Evolutionary conservation across 2,329 filamentous ascomycete genomes (phyloP).

Genomic region (Arthrobotrys musiformis): DNA sequence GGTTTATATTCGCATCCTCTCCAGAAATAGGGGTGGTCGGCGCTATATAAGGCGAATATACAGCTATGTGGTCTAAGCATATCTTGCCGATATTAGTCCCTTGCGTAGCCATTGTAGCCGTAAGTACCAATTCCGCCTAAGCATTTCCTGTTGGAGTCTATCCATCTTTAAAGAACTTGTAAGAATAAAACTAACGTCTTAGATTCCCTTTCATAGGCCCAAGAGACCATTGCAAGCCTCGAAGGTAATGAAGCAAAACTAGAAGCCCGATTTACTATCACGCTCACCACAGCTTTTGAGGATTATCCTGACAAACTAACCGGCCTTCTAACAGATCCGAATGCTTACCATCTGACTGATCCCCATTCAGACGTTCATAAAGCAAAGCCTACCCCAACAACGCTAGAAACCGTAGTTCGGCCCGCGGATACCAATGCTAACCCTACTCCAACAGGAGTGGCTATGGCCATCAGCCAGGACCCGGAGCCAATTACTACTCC

Average conservation of each 20-base stretch:
- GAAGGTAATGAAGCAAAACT: neutral
- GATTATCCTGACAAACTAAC: neutral
- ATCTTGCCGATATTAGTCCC: neutral
- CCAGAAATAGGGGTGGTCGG: no score
- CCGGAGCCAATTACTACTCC: neutral
- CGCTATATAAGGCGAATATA: neutral
- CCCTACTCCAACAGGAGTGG: neutral
- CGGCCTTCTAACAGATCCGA: neutral
- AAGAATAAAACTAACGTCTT: neutral
- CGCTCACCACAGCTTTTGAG: neutral
- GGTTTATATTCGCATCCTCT: no score
- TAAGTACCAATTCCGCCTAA: no score
- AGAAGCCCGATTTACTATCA: neutral
- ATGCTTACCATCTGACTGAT: neutral
- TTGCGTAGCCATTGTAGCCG: neutral
- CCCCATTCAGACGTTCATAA: no score
- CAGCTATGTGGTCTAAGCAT: neutral
- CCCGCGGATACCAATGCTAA: neutral
- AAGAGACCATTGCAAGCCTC: neutral
- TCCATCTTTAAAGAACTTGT: no score
- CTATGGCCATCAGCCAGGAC: no score
- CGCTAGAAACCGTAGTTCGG: neutral
- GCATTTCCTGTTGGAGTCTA: no score
- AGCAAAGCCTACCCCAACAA: neutral
- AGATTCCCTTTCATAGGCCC: neutral